Percentiles rank a stretch among this genome's conserved stretches.
phyloP scores from a whole-genome alignment of 306 rosid genomes.

The Corylus americana region DNA sequence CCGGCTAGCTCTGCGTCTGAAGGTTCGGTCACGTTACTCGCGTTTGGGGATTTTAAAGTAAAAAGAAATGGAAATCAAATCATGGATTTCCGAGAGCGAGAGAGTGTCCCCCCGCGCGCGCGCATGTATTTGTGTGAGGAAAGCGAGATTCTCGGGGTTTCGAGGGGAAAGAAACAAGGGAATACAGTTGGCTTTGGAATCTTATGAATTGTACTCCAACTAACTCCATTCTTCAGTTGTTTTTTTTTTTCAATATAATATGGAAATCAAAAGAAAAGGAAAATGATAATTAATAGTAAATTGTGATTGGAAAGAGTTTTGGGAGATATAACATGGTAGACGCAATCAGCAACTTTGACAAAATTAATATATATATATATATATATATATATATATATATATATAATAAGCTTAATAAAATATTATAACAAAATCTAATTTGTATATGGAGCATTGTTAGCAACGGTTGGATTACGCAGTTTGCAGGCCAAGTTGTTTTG shows the following conservation, averaged over 20 bases:
- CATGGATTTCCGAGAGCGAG: slow-evolving; percentile 38
- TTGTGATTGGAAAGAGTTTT: too few species aligned
- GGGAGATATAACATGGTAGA: too few species aligned
- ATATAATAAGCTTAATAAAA: too few species aligned
- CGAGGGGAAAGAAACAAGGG: slow-evolving; percentile 15
- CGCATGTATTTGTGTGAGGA: not conserved
- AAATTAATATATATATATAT: too few species aligned
- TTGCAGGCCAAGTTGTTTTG: not conserved
- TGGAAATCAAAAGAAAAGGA: too few species aligned
- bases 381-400: too few species aligned
- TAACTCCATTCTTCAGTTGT: not conserved
- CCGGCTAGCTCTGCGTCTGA: not conserved
- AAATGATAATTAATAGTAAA: too few species aligned
- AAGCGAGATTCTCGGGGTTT: slow-evolving; percentile 24
- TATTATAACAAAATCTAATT: too few species aligned
- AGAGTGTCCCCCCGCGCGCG: slow-evolving; percentile 4
- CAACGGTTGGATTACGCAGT: not conserved
- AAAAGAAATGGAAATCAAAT: not conserved
- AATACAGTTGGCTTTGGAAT: slow-evolving; percentile 70
- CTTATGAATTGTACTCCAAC: slow-evolving; percentile 49
- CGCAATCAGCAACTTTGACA: too few species aligned
- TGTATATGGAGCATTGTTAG: not conserved
- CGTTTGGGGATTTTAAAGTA: not conserved
- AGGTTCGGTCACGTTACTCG: not conserved
- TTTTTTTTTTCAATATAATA: too few species aligned